phyloP scores from a whole-genome alignment of 306 rosid genomes.

The Cicer arietinum region DNA sequence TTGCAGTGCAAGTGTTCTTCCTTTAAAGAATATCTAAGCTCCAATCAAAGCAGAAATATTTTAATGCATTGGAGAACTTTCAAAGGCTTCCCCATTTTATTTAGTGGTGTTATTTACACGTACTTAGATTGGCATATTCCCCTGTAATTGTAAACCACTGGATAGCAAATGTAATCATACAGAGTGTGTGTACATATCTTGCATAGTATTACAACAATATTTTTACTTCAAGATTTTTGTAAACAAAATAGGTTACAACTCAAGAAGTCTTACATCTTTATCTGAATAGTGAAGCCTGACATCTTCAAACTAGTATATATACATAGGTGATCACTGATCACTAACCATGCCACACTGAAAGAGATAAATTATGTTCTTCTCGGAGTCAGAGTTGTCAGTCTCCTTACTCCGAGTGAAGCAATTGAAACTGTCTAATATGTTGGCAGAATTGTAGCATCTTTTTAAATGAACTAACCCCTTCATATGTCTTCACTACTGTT shows the following conservation, averaged over 20 bases:
- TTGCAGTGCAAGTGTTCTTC: not conserved
- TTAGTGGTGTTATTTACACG: not conserved
- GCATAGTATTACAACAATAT: not conserved
- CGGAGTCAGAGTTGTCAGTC: conserved; percentile 4
- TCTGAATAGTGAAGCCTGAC: not conserved
- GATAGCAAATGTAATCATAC: not conserved
- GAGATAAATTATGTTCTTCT: not conserved
- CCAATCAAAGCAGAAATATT: not conserved
- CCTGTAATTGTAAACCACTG: not conserved
- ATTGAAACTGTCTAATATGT: conserved; percentile 1
- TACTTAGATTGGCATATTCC: not conserved
- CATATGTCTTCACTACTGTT: conserved; percentile 43
- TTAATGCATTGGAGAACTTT: not conserved
- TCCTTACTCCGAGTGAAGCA: conserved; percentile 32
- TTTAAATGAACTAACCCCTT: conserved; percentile 12
- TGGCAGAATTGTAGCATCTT: conserved; percentile 33
- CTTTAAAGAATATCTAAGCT: not conserved
- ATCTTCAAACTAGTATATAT: conserved; percentile 4
- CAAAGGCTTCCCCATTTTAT: not conserved
- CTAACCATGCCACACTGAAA: not conserved
- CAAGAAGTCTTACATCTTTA: not conserved
- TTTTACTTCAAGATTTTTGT: conserved; percentile 17
- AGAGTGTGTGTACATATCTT: not conserved
- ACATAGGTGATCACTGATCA: not conserved
- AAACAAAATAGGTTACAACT: not conserved